Conservation (phyloP, 805 yeast species). For the Candida fluviatilis region DNA sequence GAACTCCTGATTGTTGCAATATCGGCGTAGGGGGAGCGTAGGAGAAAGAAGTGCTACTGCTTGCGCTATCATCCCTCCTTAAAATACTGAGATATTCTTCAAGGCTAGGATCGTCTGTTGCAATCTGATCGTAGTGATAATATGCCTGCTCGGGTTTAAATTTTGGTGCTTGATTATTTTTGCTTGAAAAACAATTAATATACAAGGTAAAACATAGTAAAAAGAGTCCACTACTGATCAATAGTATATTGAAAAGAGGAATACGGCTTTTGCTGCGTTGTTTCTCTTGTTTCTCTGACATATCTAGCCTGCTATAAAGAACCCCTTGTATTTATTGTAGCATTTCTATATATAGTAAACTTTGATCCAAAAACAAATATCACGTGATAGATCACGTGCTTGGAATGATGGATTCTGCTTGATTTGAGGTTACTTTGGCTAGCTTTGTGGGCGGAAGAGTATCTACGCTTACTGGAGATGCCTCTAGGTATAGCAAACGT, state of each 20-base stretch:
- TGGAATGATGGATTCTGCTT: no score
- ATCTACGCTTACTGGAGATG: no score
- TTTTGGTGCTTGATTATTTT: neutral
- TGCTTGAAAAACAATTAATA: neutral
- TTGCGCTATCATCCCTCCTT: neutral
- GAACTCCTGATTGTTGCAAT: slow-evolving; percentile 22
- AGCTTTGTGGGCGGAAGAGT: no score
- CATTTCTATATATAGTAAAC: no score
- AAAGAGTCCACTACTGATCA: no score
- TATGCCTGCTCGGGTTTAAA: neutral
- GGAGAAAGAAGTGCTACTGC: neutral
- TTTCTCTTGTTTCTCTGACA: neutral
- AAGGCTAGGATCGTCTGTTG: neutral
- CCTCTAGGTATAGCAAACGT: no score
- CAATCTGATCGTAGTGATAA: neutral
- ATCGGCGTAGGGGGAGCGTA: slow-evolving; percentile 7
- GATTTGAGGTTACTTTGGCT: no score
- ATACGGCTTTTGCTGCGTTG: neutral
- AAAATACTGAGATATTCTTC: neutral
- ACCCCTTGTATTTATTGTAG: no score
- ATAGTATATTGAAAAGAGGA: no score
- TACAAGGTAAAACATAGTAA: neutral
- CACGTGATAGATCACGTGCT: no score
- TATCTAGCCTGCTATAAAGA: no score
- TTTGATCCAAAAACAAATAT: no score